Conservation (phyloP, 495 filamentous ascomycete genomes). For the Cenococcum geophilum region DNA sequence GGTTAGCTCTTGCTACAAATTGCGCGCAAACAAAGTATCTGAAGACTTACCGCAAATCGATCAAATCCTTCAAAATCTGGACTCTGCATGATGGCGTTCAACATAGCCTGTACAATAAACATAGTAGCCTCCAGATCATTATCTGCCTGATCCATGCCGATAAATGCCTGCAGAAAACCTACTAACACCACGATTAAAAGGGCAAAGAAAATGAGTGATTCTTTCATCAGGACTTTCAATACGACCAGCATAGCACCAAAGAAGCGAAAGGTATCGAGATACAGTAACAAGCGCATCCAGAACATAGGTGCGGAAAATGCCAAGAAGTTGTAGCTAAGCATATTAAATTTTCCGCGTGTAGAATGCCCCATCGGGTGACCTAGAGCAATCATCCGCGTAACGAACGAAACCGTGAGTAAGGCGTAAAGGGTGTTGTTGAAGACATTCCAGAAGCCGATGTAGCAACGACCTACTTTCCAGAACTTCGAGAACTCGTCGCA, state of each 20-base stretch:
- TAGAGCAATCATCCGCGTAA: conserved; percentile 70
- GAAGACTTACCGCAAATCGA: conserved; percentile 48
- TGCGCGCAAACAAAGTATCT: neutral
- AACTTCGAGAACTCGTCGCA: conserved; percentile 81
- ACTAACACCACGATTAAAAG: conserved; percentile 79
- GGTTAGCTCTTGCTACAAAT: neutral
- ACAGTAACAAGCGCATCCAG: conserved; percentile 88
- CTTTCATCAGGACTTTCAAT: conserved; percentile 98
- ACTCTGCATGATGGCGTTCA: conserved; percentile 79
- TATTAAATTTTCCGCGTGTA: conserved; percentile 61
- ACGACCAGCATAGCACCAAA: conserved; percentile 98
- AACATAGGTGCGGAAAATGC: conserved; percentile 95
- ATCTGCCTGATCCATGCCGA: conserved; percentile 86
- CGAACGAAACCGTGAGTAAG: conserved; percentile 67
- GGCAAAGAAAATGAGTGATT: conserved; percentile 95
- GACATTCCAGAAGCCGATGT: conserved; percentile 90
- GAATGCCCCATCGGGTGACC: conserved; percentile 49
- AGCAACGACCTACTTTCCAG: conserved; percentile 85
- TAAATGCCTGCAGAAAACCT: conserved; percentile 90
- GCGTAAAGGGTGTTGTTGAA: conserved; percentile 82
- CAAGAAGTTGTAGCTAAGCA: conserved; percentile 82
- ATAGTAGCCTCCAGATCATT: conserved; percentile 52
- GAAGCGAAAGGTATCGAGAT: conserved; percentile 86
- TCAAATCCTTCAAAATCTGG: conserved; percentile 90
- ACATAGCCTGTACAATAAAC: conserved; percentile 85